Evolutionary conservation across 352 stramenopile genomes (phyloP).

Genomic region (Pythium scleroteichum): DNA sequence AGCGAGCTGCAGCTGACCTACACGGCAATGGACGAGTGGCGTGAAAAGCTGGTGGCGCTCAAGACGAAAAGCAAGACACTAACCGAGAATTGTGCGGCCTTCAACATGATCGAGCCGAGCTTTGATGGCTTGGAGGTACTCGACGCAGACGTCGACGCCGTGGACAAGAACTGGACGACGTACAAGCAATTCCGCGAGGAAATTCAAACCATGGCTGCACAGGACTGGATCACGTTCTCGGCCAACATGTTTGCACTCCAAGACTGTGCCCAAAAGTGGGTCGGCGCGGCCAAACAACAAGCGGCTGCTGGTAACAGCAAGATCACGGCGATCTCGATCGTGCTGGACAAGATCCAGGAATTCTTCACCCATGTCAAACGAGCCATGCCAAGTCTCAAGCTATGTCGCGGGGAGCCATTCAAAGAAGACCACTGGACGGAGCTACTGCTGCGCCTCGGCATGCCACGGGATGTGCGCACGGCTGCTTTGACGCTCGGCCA

Average conservation of each 20-base stretch:
- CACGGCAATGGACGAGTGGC: slow-evolving; percentile 82
- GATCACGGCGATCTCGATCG: slow-evolving; percentile 29
- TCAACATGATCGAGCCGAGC: slow-evolving; percentile 79
- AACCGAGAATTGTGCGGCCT: slow-evolving; percentile 82
- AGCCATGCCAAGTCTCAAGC: slow-evolving; percentile 92
- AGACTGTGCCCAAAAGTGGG: slow-evolving; percentile 91
- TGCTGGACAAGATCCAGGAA: slow-evolving; percentile 77
- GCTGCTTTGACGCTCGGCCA: slow-evolving; percentile 91
- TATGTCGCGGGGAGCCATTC: slow-evolving; percentile 93
- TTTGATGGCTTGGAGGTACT: slow-evolving; percentile 85
- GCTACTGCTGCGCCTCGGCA: slow-evolving; percentile 91
- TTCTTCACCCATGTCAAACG: slow-evolving; percentile 86
- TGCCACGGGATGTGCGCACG: slow-evolving; percentile 83
- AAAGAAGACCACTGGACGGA: slow-evolving; percentile 97
- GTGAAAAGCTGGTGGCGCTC: slow-evolving; percentile 77
- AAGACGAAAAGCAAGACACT: slow-evolving; percentile 58
- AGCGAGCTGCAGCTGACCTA: slow-evolving; percentile 79
- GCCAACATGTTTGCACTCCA: slow-evolving; percentile 92
- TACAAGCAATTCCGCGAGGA: slow-evolving; percentile 89
- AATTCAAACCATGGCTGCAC: slow-evolving; percentile 52
- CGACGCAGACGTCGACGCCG: slow-evolving; percentile 69
- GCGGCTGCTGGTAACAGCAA: slow-evolving; percentile 1
- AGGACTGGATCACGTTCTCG: slow-evolving; percentile 95
- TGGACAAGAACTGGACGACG: slow-evolving; percentile 81
- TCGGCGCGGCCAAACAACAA: slow-evolving; percentile 78